These are phyloP conservation scores for Dryas integrifolia DNA, from an alignment of 331 rosid species.

Conservation along the genomic window DNA sequence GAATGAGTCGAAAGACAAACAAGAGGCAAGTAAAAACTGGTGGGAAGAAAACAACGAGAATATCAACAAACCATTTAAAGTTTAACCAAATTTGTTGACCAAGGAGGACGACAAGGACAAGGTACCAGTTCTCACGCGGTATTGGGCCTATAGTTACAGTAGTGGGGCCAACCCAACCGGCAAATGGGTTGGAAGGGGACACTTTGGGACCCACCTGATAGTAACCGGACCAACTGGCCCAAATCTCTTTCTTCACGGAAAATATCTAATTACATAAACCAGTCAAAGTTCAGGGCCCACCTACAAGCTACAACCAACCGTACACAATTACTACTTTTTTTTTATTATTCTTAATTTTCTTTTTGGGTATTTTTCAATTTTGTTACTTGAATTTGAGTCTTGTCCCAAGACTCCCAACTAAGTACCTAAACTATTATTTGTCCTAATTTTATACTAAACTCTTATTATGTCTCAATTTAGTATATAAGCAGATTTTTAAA, in stretches of 20 bases:
- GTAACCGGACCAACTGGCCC: conserved; percentile 3
- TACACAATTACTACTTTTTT: background rate
- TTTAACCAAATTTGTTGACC: background rate
- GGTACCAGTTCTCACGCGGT: conserved; percentile 27
- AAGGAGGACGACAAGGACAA: background rate
- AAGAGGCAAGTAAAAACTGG: background rate
- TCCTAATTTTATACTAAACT: too few relatives aligned
- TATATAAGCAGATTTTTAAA: too few relatives aligned
- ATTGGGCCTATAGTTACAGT: background rate
- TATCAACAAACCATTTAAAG: background rate
- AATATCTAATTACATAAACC: background rate
- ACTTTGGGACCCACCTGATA: conserved; percentile 27
- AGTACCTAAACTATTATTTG: too few relatives aligned
- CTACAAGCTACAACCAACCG: background rate
- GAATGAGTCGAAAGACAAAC: background rate
- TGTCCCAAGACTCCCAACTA: too few relatives aligned
- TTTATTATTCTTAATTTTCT: too few relatives aligned
- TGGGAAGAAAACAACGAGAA: background rate
- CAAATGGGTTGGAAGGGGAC: conserved; percentile 55
- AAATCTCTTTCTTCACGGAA: background rate
- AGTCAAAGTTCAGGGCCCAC: conserved; percentile 18
- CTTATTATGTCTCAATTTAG: too few relatives aligned
- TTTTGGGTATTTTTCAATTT: too few relatives aligned
- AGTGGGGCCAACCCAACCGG: conserved; percentile 33
- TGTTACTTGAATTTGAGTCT: too few relatives aligned